Percentiles rank a stretch among this genome's conserved stretches.
These are phyloP conservation scores for Xylariaceae sp. DNA, from an alignment of 2,329 filamentous ascomycete species.

Conservation along the genomic window DNA sequence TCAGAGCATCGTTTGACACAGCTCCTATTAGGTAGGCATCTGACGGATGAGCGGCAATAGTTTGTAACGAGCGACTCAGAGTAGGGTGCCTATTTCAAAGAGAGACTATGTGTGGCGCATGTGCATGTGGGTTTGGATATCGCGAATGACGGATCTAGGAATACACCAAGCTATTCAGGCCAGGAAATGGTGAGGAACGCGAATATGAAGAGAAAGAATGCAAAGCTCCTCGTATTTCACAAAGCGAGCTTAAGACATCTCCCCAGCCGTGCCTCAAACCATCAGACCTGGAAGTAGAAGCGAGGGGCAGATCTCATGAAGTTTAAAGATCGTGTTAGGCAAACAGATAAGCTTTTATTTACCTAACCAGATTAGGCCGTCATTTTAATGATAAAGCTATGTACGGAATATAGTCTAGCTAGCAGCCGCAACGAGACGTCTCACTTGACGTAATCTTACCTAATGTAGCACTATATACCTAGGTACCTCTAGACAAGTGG, in stretches of 20 bases:
- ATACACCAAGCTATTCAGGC: too few relatives aligned
- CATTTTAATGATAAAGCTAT: too few relatives aligned
- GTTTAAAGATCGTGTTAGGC: too few relatives aligned
- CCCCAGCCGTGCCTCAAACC: background rate
- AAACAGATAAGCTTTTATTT: too few relatives aligned
- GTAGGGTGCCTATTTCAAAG: background rate
- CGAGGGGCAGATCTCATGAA: constrained; percentile 2
- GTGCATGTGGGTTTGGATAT: background rate
- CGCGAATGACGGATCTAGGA: background rate
- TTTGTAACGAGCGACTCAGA: background rate
- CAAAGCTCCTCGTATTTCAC: background rate
- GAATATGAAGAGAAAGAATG: background rate
- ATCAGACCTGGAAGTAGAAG: background rate
- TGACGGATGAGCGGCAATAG: background rate
- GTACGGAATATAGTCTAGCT: too few relatives aligned
- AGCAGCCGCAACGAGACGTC: too few relatives aligned
- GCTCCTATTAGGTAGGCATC: background rate
- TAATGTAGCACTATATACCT: too few relatives aligned
- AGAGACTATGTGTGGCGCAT: background rate
- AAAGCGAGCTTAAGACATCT: too few relatives aligned
- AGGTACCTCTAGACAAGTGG: background rate
- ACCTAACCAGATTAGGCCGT: too few relatives aligned
- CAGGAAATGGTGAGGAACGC: background rate
- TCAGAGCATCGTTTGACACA: constrained; percentile 31
- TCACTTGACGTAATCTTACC: too few relatives aligned